Conservation (phyloP, 176 grass and related monocot species). For the Triticum urartu region DNA sequence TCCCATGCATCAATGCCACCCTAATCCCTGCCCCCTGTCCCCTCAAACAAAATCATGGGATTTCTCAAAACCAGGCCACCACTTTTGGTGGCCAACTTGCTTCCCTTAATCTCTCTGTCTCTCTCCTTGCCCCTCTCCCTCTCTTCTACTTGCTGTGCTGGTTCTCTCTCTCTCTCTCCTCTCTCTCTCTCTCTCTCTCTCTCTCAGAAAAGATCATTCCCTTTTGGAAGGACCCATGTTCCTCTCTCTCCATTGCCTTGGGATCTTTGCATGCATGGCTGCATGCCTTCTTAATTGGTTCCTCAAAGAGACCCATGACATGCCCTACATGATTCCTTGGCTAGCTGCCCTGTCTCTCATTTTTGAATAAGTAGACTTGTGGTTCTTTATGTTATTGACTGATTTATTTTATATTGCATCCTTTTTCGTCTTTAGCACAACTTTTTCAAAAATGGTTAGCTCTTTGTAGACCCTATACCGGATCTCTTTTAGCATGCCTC, state of each 20-base stretch:
- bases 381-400: background rate
- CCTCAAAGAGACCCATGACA: constrained; percentile 34
- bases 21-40: constrained; percentile 83
- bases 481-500: constrained; percentile 20
- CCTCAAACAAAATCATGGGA: constrained; percentile 99
- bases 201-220: constrained; percentile 60
- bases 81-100: constrained; percentile 60
- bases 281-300: constrained; percentile 49
- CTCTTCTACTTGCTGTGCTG: background rate
- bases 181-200: background rate
- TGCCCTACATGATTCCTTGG: constrained; percentile 43
- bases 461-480: constrained; percentile 15
- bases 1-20: constrained; percentile 69
- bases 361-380: constrained; percentile 15
- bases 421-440: constrained; percentile 3
- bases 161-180: background rate
- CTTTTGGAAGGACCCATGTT: constrained; percentile 67
- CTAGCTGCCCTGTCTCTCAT: constrained; percentile 28
- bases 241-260: constrained; percentile 47
- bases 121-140: background rate
- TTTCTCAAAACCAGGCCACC: constrained; percentile 72
- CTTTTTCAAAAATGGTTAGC: constrained; percentile 14
- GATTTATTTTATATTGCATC: background rate
- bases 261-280: constrained; percentile 63
- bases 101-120: constrained; percentile 18